Conservation (phyloP, 2,329 filamentous ascomycete genomes). For the Fusarium armeniacum region DNA sequence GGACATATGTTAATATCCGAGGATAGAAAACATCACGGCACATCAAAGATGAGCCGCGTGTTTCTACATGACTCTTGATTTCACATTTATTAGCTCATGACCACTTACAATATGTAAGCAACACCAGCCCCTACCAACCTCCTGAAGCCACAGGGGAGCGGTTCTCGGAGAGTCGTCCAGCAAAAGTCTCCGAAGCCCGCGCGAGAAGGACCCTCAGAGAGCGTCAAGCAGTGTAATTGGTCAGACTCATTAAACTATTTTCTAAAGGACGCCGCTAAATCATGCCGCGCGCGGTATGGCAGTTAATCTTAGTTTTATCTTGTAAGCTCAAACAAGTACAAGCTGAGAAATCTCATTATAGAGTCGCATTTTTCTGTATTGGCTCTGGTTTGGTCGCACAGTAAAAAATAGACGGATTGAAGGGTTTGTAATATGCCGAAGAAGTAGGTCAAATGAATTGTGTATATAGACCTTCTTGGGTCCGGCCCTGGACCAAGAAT, state of each 20-base stretch:
- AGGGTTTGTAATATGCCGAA: constrained; percentile 21
- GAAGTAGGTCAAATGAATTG: constrained; percentile 9
- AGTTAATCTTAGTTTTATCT: neutral
- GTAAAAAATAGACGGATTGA: neutral
- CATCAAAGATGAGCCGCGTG: neutral
- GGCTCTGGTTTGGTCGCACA: constrained; percentile 3
- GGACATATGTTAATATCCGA: neutral
- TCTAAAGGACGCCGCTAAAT: neutral
- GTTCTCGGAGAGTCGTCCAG: neutral
- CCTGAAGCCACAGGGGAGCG: neutral
- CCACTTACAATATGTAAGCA: neutral
- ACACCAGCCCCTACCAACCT: constrained; percentile 5
- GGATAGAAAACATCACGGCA: neutral
- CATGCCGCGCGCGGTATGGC: constrained; percentile 11
- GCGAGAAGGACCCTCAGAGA: neutral
- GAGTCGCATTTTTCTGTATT: constrained; percentile 3
- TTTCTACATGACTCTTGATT: neutral
- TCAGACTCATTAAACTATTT: neutral
- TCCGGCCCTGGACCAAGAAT: neutral
- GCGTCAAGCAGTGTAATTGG: constrained; percentile 20
- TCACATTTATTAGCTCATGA: neutral
- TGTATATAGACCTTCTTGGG: constrained; percentile 21
- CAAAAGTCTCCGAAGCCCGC: constrained; percentile 9
- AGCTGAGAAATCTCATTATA: constrained; percentile 1
- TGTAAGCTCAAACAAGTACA: constrained; percentile 1